Conservation (phyloP, 2,329 filamentous ascomycete genomes). For the Lasiodiplodia gonubiensis region DNA sequence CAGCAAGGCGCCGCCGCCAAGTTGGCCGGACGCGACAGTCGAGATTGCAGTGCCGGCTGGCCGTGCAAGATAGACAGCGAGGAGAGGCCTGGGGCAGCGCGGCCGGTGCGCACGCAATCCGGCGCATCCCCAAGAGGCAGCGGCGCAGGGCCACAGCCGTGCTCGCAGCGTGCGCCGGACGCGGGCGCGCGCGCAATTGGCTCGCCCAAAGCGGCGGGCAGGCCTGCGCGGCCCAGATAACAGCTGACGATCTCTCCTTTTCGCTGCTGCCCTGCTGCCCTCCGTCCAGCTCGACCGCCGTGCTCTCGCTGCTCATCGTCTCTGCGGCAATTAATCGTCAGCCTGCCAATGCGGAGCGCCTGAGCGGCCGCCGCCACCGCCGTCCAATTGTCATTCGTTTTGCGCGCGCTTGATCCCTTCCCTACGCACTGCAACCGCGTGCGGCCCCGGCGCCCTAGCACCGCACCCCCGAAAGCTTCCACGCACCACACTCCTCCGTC, state of each 20-base stretch:
- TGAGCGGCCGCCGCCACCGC: constrained; percentile 9
- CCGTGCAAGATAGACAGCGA: constrained; percentile 14
- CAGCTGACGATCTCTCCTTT: constrained; percentile 26
- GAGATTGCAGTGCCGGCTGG: constrained; percentile 24
- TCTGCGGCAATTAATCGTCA: constrained; percentile 23
- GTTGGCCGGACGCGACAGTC: neutral
- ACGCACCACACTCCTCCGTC: constrained; percentile 24
- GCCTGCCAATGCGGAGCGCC: constrained; percentile 26
- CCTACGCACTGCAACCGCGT: constrained; percentile 24
- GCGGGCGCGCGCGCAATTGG: constrained; percentile 23
- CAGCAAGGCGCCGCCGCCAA: neutral
- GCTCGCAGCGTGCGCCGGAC: constrained; percentile 22
- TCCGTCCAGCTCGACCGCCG: constrained; percentile 2
- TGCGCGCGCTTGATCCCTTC: constrained; percentile 23
- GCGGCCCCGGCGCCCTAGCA: constrained; percentile 26
- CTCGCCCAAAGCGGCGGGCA: constrained; percentile 25
- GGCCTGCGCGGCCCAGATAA: constrained; percentile 26
- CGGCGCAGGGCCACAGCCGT: constrained; percentile 13
- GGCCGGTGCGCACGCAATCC: constrained; percentile 19
- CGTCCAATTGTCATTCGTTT: constrained; percentile 26
- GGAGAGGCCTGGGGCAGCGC: constrained; percentile 14
- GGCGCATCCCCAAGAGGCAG: constrained; percentile 8
- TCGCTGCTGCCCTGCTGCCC: constrained; percentile 15
- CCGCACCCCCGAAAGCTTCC: constrained; percentile 27
- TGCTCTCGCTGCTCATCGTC: constrained; percentile 8